A percentile compares a stretch with the other conserved stretches of the same genome.
These are phyloP conservation scores for Ogataea hybrid DNA, from an alignment of 1,139 yeast species.

Conservation along the genomic window DNA sequence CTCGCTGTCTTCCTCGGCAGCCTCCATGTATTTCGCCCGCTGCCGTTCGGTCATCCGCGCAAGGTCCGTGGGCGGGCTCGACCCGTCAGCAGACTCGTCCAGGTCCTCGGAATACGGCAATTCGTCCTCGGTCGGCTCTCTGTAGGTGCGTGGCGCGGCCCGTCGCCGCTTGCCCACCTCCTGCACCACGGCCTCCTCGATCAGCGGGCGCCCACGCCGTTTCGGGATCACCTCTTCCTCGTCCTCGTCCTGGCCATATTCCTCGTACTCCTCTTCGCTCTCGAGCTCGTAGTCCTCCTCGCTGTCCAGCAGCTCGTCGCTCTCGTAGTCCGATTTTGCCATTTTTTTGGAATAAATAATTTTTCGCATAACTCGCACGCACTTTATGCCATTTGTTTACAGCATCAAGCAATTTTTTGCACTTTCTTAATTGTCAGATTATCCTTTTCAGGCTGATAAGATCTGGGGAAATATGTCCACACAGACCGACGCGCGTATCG, in stretches of 20 bases:
- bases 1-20: constrained; percentile 18
- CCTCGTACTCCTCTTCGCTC: constrained; percentile 18
- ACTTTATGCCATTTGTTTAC: constrained; percentile 9
- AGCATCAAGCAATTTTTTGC: constrained; percentile 8
- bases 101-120: constrained; percentile 20
- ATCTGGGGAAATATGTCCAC: constrained; percentile 14
- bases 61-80: constrained; percentile 37
- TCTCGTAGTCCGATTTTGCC: constrained; percentile 11
- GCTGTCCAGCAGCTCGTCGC: constrained; percentile 13
- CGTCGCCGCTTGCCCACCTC: constrained; percentile 8
- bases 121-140: constrained; percentile 19
- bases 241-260: constrained; percentile 18
- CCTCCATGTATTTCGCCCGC: constrained; percentile 43
- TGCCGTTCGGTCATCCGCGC: constrained; percentile 65
- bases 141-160: constrained; percentile 15
- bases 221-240: constrained; percentile 21
- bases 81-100: constrained; percentile 14
- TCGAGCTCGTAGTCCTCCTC: constrained; percentile 24
- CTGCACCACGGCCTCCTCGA: constrained; percentile 8
- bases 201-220: constrained; percentile 9
- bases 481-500: constrained; percentile 11
- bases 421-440: constrained; percentile 11
- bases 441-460: constrained; percentile 11
- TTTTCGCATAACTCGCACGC: constrained; percentile 11
- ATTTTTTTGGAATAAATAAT: background rate